Evolutionary conservation across 2,329 filamentous ascomycete species (phyloP), one percentile per base, ranked within the genome.

Genomic region (Colletotrichum sp.): DNA sequence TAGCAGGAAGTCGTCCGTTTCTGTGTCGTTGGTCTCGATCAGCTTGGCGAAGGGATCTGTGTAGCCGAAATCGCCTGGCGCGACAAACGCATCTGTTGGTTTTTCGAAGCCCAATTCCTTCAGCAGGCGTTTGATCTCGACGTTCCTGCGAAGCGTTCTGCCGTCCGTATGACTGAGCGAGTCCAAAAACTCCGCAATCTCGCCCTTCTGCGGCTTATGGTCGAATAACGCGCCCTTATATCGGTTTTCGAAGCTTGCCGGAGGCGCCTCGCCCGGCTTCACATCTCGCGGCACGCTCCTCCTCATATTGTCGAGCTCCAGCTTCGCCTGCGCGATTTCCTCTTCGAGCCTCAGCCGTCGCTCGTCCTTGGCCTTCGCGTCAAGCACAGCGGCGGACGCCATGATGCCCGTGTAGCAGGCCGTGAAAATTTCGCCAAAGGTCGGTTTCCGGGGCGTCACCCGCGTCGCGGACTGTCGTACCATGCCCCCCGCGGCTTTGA

Each of bases 391-490:
- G 3, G 92, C 93, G 3, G 91, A 90, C 7, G 92, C 93, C 80
- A 94, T 90, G 70, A 93, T 89, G 39, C 92, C 91, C 30, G 93
- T 93, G 81, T 95, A 95, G 82, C 90, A 90, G 52, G 93, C 90
- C 28, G 93, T 94, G 81, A 93, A 88, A 75, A 92, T 78, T 84
- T 92, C 86, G 83, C 89, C 84, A 80, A 88, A 83, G 55, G 86
- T 87, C 59, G 88, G 83, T 78, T 88, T 89, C 70, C 89, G 88
- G 80, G 87, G 88, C 68, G 88, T 82, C 36, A 88, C 84, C 26
- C 87, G 85, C 55, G 88, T 89, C 60, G 90, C 89, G 70, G 88
- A 83, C 80, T 88, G 89, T 73, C 89, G 88, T 75, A 88, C 85
- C 76, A 91, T 80, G 60, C 85, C 84, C 75, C 87, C 86, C 73